Evolutionary conservation across 2,329 filamentous ascomycete genomes (phyloP).

Genomic region (Alternaria ethzedia): DNA sequence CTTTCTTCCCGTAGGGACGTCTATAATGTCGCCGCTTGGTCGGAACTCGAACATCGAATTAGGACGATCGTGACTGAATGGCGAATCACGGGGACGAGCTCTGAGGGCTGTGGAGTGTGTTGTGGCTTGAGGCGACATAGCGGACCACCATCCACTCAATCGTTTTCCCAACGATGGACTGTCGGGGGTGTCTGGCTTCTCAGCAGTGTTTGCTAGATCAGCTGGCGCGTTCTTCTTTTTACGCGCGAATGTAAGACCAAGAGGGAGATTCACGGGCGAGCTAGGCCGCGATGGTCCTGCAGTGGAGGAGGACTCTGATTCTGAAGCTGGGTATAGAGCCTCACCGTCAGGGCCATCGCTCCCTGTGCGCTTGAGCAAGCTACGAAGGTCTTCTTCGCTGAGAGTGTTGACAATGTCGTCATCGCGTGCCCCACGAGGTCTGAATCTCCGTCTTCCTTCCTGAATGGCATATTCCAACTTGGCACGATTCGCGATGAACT

Average conservation of each 20-base stretch:
- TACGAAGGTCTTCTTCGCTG: constrained; percentile 55
- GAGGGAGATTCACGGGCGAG: constrained; percentile 35
- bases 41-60: constrained; percentile 48
- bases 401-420: constrained; percentile 48
- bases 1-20: constrained; percentile 21
- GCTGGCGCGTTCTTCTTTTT: constrained; percentile 22
- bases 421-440: constrained; percentile 38
- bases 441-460: constrained; percentile 58
- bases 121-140: constrained; percentile 30
- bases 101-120: constrained; percentile 10
- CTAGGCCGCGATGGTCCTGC: constrained; percentile 31
- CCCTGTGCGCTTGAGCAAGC: constrained; percentile 45
- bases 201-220: constrained; percentile 6
- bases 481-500: constrained; percentile 87
- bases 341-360: constrained; percentile 21
- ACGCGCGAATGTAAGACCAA: constrained; percentile 38
- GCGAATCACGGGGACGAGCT: constrained; percentile 15
- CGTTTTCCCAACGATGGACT: constrained; percentile 40
- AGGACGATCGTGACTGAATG: constrained; percentile 34
- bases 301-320: constrained; percentile 40
- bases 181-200: constrained; percentile 22
- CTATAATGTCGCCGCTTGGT: constrained; percentile 28
- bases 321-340: constrained; percentile 27
- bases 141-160: constrained; percentile 47
- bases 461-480: constrained; percentile 76